phyloP scores from a whole-genome alignment of 805 yeast species.

The Yamadazyma sp. region DNA sequence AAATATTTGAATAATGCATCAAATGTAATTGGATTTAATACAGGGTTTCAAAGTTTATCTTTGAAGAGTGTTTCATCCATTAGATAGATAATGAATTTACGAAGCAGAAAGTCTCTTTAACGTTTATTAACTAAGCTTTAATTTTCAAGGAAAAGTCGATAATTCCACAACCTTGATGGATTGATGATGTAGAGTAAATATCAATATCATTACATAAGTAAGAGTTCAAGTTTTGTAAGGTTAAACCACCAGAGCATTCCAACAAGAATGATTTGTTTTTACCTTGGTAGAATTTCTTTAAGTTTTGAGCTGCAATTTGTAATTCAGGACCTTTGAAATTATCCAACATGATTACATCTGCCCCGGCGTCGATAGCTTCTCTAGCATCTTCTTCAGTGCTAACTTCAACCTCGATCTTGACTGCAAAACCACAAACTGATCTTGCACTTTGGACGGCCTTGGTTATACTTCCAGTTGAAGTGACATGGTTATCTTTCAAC shows the following conservation, averaged over 20 bases:
- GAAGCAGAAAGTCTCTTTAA: constrained; percentile 1
- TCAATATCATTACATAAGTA: constrained; percentile 80
- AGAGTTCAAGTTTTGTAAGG: constrained; percentile 57
- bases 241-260: constrained; percentile 92
- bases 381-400: constrained; percentile 80
- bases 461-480: constrained; percentile 91
- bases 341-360: constrained; percentile 93
- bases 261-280: constrained; percentile 53
- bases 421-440: constrained; percentile 80
- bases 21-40: constrained; percentile 40
- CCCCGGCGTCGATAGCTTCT: constrained; percentile 93
- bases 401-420: constrained; percentile 91
- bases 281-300: constrained; percentile 57
- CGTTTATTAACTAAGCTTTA: constrained; percentile 7
- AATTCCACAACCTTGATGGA: constrained; percentile 86
- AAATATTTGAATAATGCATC: constrained; percentile 30
- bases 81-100: too few species aligned
- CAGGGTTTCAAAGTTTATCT: constrained; percentile 39
- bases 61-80: constrained; percentile 37
- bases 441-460: constrained; percentile 76
- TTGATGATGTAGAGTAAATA: constrained; percentile 83
- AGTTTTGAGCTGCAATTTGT: constrained; percentile 57
- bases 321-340: constrained; percentile 72
- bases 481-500: constrained; percentile 92
- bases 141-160: constrained; percentile 86